A percentile compares a stretch with the other conserved stretches of the same genome.
Conservation (phyloP, 768 basidiomycete species). For the Termitomyces eurrhizus region DNA sequence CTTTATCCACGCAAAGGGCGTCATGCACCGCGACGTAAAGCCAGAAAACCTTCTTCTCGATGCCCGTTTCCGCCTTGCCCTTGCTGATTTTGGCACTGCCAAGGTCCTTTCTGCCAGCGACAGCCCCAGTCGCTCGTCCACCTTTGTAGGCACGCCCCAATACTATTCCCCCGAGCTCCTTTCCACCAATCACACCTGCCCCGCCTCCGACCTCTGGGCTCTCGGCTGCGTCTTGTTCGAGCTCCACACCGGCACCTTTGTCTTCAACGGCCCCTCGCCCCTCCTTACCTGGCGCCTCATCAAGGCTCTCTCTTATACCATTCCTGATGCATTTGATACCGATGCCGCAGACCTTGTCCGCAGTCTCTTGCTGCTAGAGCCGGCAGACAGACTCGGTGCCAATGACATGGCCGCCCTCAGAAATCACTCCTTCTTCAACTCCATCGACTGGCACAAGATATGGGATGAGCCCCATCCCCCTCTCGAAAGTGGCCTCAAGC, state of each 20-base stretch:
- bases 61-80: conserved; percentile 78
- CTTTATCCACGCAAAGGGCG: conserved; percentile 87
- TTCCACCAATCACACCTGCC: conserved; percentile 46
- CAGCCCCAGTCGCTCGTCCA: conserved; percentile 36
- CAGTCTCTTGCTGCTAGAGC: conserved; percentile 68
- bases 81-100: conserved; percentile 97
- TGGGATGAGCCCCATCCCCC: conserved; percentile 63
- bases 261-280: conserved; percentile 88
- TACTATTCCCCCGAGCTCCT: conserved; percentile 89
- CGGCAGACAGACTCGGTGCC: conserved; percentile 56
- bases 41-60: conserved; percentile 92
- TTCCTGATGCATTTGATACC: conserved; percentile 82
- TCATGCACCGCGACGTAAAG: conserved; percentile 86
- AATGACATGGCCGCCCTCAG: conserved; percentile 44
- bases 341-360: conserved; percentile 79
- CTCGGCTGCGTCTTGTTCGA: conserved; percentile 93
- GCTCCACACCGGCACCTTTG: conserved; percentile 87
- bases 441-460: conserved; percentile 56
- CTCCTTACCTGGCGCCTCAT: conserved; percentile 96
- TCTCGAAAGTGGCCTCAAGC: conserved; percentile 48
- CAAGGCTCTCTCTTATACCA: conserved; percentile 80
- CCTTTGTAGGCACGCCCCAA: conserved; percentile 89
- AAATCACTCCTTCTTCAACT: conserved; percentile 57
- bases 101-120: conserved; percentile 55
- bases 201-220: conserved; percentile 85